Conservation (phyloP, 2,329 filamentous ascomycete species). For the Fusarium nematophilum region DNA sequence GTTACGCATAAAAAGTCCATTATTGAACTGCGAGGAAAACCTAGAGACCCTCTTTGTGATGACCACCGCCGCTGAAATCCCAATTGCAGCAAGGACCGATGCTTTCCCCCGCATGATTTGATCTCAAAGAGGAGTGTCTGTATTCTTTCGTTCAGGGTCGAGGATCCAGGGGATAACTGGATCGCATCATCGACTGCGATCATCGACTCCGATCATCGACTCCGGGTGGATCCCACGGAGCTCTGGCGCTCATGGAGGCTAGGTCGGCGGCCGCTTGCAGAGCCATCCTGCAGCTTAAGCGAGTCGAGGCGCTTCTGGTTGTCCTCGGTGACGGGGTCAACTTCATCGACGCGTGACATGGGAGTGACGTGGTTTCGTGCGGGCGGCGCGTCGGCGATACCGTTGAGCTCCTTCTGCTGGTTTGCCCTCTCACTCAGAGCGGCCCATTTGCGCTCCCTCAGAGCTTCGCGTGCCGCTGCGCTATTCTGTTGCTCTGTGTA, state of each 20-base stretch:
- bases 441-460: slow-evolving; percentile 90
- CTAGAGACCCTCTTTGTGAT: slow-evolving; percentile 35
- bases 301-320: slow-evolving; percentile 90
- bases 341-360: slow-evolving; percentile 74
- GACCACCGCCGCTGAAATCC: slow-evolving; percentile 21
- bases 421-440: slow-evolving; percentile 84
- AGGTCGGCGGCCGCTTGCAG: slow-evolving; percentile 63
- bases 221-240: slow-evolving; percentile 66
- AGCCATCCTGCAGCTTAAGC: slow-evolving; percentile 86
- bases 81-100: slow-evolving; percentile 30
- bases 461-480: slow-evolving; percentile 83
- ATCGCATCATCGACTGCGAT: slow-evolving; percentile 11
- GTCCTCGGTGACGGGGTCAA: slow-evolving; percentile 82
- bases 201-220: slow-evolving; percentile 59
- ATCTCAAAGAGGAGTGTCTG: slow-evolving; percentile 4
- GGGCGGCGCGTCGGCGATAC: slow-evolving; percentile 47
- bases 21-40: slow-evolving; percentile 37
- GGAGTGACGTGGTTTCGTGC: slow-evolving; percentile 52
- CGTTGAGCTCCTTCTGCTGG: slow-evolving; percentile 64
- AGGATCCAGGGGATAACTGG: slow-evolving; percentile 13
- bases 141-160: slow-evolving; percentile 26
- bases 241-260: slow-evolving; percentile 69
- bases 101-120: slow-evolving; percentile 17
- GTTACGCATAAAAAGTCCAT: slow-evolving; percentile 37
- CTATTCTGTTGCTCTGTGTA: slow-evolving; percentile 97